Base-by-base conservation (phyloP, 73 alveolate genomes). In the Halteria grandinella region DNA sequence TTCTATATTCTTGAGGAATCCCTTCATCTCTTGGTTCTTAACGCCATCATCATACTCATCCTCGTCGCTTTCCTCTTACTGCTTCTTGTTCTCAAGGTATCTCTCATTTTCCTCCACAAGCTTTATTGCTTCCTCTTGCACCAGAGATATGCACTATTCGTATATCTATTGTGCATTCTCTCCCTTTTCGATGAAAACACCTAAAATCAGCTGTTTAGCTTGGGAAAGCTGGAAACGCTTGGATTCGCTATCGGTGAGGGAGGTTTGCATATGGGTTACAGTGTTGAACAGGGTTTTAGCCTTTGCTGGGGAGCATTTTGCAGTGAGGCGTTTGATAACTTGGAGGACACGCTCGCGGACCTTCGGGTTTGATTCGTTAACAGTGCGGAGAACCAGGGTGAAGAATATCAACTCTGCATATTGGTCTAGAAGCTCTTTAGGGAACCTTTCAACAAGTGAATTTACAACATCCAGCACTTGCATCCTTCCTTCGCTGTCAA, bases 401-500 rank as follows among this genome's bases (percentile, higher is more conserved):
- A 80, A 45, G 55, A 69, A 49, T 57, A 75, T 20, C 12, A 69
- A 28, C 49, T 63, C 75, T 28, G 63, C 45, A n/a, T 80, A 64
- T 24, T 69, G 27, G 31, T 80, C 85, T 39, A 80, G 33, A 28
- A 80, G 40, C 21, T 80, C 79, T 1, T 8, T 8, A 4, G 90
- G 90, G 64, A 80, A 33, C 49, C 39, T 59, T 10, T 55, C 41
- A 10, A 54, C 6, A 0, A 80, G 18, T 31, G 33, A 34, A 1
- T 51, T 74, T 57, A 80, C 44, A 4, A 52, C 73, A 21, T 50
- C 72, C 29, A 80, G 53, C 17, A 69, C 62, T 17, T 60, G 31
- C 31, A 10, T 15, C 24, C 90, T 66, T 24, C 90, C 90, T 7
- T 69, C 85, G 18, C 39, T 21, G 34, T 54, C 79, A 14, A 29